Conservation (phyloP, 768 basidiomycete species). For the Vararia minispora region DNA sequence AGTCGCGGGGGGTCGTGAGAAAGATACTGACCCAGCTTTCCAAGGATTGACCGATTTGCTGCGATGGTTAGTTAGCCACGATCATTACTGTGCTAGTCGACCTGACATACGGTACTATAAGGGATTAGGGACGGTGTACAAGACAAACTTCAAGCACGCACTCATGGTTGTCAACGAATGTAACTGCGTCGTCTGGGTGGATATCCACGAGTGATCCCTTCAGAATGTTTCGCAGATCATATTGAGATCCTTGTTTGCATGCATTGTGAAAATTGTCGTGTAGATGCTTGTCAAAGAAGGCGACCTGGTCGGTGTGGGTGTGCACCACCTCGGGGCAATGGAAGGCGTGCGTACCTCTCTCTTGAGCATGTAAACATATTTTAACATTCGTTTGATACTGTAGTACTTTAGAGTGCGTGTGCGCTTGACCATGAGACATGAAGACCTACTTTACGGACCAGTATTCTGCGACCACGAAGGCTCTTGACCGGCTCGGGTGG, state of each 20-base stretch:
- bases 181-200: slow-evolving; percentile 74
- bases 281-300: slow-evolving; percentile 88
- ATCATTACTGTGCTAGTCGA: too few species aligned
- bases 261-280: slow-evolving; percentile 78
- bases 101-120: too few species aligned
- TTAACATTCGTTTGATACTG: slow-evolving; percentile 40
- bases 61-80: slow-evolving; percentile 5
- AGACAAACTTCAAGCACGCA: too few species aligned
- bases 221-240: slow-evolving; percentile 69
- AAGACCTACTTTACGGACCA: slow-evolving; percentile 61
- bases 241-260: slow-evolving; percentile 51
- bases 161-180: slow-evolving; percentile 90
- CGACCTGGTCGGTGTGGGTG: too few species aligned
- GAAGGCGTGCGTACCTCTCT: slow-evolving; percentile 40
- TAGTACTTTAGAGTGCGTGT: slow-evolving; percentile 2
- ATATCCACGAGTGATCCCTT: slow-evolving; percentile 54
- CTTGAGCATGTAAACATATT: slow-evolving; percentile 49
- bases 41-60: slow-evolving; percentile 63
- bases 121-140: too few species aligned
- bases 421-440: not conserved
- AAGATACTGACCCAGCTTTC: slow-evolving; percentile 65
- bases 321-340: too few species aligned
- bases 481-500: slow-evolving; percentile 27
- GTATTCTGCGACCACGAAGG: slow-evolving; percentile 73
- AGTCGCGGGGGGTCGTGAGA: not conserved